Conservation (phyloP, 2,329 filamentous ascomycete genomes). For the Coniochaeta sp. region DNA sequence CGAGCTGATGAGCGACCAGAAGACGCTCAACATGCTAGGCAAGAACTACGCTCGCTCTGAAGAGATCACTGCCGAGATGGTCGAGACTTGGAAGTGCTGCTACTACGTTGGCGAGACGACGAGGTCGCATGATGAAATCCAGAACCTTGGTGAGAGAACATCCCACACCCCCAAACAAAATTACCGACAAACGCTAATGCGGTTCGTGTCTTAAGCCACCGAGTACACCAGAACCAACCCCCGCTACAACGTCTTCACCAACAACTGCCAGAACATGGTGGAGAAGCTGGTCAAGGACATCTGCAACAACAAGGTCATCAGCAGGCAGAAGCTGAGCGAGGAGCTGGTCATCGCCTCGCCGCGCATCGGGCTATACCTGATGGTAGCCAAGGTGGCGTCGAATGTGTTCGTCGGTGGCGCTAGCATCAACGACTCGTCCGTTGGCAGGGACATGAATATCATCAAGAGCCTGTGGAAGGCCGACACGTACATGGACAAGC, state of each 20-base stretch:
- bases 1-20: conserved; percentile 23
- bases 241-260: conserved; percentile 21
- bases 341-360: conserved; percentile 20
- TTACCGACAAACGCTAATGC: too few species aligned
- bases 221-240: conserved; percentile 15
- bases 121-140: conserved; percentile 20
- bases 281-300: conserved; percentile 22
- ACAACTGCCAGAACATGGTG: conserved; percentile 24
- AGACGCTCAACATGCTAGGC: conserved; percentile 18
- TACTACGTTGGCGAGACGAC: conserved; percentile 25
- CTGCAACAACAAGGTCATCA: conserved; percentile 23
- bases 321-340: conserved; percentile 22
- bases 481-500: neutral
- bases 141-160: conserved; percentile 19
- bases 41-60: conserved; percentile 21
- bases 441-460: conserved; percentile 15
- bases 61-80: conserved; percentile 19
- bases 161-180: too few species aligned
- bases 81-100: conserved; percentile 20
- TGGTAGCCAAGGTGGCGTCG: conserved; percentile 18
- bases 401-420: conserved; percentile 15
- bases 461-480: conserved; percentile 14
- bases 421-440: conserved; percentile 12
- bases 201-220: too few species aligned
- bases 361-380: conserved; percentile 22